A percentile compares a stretch with the other conserved stretches of the same genome.
Conservation (phyloP, 306 rosid genomes). For the Clitoria ternatea region DNA sequence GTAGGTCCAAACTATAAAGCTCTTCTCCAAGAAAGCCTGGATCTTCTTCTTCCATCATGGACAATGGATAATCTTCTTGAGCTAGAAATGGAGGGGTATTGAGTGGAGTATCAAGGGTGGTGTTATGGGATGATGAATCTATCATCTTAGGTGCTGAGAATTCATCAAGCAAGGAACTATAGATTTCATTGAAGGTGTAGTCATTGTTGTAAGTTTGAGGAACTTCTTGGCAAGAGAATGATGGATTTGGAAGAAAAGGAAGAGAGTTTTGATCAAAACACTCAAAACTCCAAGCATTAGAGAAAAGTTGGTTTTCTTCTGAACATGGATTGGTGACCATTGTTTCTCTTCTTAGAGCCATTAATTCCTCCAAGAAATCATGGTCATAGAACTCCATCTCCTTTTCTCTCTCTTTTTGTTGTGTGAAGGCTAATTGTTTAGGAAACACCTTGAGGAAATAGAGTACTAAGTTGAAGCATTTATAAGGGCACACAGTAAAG, state of each 20-base stretch:
- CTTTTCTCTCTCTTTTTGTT: slow-evolving; percentile 15
- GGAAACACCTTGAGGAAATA: slow-evolving; percentile 39
- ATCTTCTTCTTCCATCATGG: slow-evolving; percentile 55
- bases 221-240: slow-evolving; percentile 37
- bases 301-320: slow-evolving; percentile 46
- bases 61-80: slow-evolving; percentile 44
- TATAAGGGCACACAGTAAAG: slow-evolving; percentile 39
- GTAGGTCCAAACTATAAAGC: slow-evolving; percentile 48
- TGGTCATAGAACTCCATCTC: slow-evolving; percentile 57
- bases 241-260: slow-evolving; percentile 32
- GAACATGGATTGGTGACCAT: slow-evolving; percentile 46
- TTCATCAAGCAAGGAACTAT: slow-evolving; percentile 31
- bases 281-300: slow-evolving; percentile 43
- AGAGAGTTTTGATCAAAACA: slow-evolving; percentile 47
- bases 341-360: slow-evolving; percentile 52
- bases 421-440: slow-evolving; percentile 34
- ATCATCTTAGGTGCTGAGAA: slow-evolving; percentile 39
- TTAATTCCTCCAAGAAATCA: slow-evolving; percentile 58
- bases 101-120: slow-evolving; percentile 36
- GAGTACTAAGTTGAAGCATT: slow-evolving; percentile 37
- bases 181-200: slow-evolving; percentile 42
- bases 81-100: slow-evolving; percentile 36
- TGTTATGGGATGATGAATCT: slow-evolving; percentile 40
- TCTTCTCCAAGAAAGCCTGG: slow-evolving; percentile 51
- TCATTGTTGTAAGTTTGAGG: slow-evolving; percentile 32